These are phyloP conservation scores for Cytospora mali DNA, from an alignment of 2,329 filamentous ascomycete genomes.

Conservation along the genomic window DNA sequence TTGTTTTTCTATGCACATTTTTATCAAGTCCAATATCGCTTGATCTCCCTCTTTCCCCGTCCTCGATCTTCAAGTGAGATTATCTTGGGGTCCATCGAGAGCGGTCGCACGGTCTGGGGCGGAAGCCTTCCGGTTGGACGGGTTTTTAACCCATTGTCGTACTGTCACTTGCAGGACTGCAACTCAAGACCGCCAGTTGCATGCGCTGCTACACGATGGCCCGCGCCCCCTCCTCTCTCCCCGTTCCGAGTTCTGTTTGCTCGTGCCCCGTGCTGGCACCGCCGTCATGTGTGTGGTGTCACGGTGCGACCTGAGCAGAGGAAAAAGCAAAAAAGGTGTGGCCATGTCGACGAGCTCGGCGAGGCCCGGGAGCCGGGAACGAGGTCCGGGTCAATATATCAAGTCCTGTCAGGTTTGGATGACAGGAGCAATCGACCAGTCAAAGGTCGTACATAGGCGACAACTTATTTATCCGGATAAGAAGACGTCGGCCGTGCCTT, in stretches of 20 bases:
- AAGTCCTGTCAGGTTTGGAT: neutral
- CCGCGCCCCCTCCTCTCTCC: no score
- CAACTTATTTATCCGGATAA: neutral
- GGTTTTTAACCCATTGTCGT: neutral
- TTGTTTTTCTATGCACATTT: neutral
- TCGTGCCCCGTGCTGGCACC: neutral
- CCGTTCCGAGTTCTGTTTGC: neutral
- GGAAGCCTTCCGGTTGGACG: neutral
- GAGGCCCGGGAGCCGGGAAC: no score
- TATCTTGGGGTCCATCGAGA: neutral
- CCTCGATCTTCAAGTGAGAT: neutral
- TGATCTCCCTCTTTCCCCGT: neutral
- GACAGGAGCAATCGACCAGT: neutral
- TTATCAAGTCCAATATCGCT: neutral
- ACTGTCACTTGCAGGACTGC: neutral
- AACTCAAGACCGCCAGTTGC: neutral
- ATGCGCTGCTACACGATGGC: neutral
- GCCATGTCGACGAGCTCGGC: neutral
- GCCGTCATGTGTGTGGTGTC: neutral
- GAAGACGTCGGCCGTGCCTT: neutral
- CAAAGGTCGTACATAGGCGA: neutral
- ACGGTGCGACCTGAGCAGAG: neutral
- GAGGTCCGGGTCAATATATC: neutral
- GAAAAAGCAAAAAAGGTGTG: neutral
- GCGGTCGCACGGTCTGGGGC: neutral